phyloP scores from a whole-genome alignment of 2,329 filamentous ascomycete genomes.

The Xylaria multiplex region DNA sequence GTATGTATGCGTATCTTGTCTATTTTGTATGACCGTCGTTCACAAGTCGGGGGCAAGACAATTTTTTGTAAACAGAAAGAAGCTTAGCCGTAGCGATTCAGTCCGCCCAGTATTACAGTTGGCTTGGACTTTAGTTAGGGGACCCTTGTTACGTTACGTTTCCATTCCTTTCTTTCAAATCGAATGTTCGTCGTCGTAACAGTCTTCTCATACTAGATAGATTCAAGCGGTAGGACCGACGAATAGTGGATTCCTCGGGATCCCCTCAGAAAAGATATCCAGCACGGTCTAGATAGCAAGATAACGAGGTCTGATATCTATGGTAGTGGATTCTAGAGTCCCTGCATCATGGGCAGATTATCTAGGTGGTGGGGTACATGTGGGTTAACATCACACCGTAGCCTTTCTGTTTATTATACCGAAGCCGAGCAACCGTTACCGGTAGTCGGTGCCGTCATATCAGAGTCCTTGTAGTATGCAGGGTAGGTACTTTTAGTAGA shows the following conservation, averaged over 20 bases:
- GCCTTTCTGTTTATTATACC: neutral
- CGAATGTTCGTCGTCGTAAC: neutral
- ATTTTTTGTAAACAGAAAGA: neutral
- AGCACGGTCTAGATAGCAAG: constrained; percentile 1
- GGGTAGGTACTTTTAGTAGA: neutral
- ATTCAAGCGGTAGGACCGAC: neutral
- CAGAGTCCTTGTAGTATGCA: neutral
- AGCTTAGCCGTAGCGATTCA: neutral
- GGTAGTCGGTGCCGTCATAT: neutral
- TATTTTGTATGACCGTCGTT: neutral
- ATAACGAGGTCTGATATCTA: constrained; percentile 5
- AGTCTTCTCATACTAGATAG: neutral
- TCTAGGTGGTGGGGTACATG: constrained; percentile 4
- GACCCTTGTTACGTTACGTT: neutral
- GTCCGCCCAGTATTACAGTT: neutral
- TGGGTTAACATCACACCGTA: constrained; percentile 11
- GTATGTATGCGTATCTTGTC: neutral
- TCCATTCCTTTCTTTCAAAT: neutral
- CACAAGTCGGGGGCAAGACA: neutral
- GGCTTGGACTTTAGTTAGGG: neutral
- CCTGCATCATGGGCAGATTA: neutral
- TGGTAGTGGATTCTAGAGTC: neutral
- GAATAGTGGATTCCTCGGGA: neutral
- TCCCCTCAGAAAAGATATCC: neutral
- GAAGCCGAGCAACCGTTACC: neutral